Conservation (phyloP, 164 flowering plant genomes). For the Aristolochia contorta region DNA sequence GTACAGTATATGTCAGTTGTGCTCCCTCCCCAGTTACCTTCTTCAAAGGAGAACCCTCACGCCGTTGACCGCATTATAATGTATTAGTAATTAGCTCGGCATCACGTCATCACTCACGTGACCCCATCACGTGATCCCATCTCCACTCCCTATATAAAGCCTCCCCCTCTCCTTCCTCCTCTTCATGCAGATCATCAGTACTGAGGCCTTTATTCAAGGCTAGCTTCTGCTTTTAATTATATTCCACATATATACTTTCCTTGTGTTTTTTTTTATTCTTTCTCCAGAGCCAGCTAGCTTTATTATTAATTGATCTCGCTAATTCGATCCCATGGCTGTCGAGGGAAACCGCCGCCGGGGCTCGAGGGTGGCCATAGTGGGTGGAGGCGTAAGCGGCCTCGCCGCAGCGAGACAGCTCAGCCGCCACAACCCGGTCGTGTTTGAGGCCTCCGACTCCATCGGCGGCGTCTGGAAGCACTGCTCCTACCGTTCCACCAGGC, state of each 20-base stretch:
- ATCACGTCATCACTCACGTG: background rate
- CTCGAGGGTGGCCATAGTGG: slow-evolving; percentile 60
- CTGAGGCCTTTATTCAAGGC: too few species aligned
- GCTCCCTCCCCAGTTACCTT: too few species aligned
- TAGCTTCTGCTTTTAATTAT: too few species aligned
- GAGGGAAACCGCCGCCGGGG: background rate
- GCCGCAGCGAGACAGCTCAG: slow-evolving; percentile 82
- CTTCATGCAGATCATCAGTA: background rate
- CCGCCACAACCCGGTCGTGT: slow-evolving; percentile 54
- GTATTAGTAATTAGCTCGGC: background rate
- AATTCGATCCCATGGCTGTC: background rate
- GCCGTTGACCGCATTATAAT: background rate
- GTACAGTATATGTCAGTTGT: too few species aligned
- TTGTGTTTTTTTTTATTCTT: too few species aligned
- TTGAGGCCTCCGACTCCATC: slow-evolving; percentile 67
- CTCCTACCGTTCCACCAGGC: slow-evolving; percentile 59
- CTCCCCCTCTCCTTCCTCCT: background rate
- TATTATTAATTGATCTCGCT: too few species aligned
- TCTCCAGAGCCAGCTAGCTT: too few species aligned
- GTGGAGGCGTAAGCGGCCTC: slow-evolving; percentile 86
- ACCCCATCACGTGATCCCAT: background rate
- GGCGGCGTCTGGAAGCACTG: slow-evolving; percentile 95
- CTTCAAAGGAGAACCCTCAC: background rate
- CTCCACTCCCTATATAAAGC: background rate
- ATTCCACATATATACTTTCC: too few species aligned